Conservation (phyloP, 1,139 yeast species). For the Diutina catenulata region DNA sequence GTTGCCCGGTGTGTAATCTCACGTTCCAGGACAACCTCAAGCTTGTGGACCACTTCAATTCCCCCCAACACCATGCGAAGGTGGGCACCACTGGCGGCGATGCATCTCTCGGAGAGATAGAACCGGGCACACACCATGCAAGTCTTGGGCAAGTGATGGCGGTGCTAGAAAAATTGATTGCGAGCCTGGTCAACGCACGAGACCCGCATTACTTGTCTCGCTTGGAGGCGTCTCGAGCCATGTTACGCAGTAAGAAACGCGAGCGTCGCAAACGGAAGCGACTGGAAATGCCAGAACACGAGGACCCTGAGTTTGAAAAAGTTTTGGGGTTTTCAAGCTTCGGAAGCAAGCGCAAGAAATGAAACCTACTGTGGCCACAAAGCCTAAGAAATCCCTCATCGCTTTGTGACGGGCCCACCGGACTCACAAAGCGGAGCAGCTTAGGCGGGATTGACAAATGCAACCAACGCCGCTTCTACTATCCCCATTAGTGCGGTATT, state of each 20-base stretch:
- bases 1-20: constrained; percentile 68
- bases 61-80: constrained; percentile 42
- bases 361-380: too few species aligned
- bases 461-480: too few species aligned
- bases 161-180: constrained; percentile 23
- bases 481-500: too few species aligned
- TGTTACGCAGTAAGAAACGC: background rate
- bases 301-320: background rate
- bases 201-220: background rate
- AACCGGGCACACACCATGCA: constrained; percentile 24
- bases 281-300: background rate
- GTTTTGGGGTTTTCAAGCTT: background rate
- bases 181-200: constrained; percentile 11
- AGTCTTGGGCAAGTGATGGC: constrained; percentile 18
- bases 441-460: too few species aligned
- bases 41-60: constrained; percentile 73
- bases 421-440: too few species aligned
- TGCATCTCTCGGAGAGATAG: constrained; percentile 17
- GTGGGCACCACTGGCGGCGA: constrained; percentile 10
- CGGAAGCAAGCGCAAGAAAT: too few species aligned
- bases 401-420: too few species aligned
- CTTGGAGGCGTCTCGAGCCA: background rate
- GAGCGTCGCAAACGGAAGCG: background rate
- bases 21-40: constrained; percentile 76
- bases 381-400: too few species aligned